Conservation (phyloP, 2,329 filamentous ascomycete species). For the Hymenoscyphus scutula region DNA sequence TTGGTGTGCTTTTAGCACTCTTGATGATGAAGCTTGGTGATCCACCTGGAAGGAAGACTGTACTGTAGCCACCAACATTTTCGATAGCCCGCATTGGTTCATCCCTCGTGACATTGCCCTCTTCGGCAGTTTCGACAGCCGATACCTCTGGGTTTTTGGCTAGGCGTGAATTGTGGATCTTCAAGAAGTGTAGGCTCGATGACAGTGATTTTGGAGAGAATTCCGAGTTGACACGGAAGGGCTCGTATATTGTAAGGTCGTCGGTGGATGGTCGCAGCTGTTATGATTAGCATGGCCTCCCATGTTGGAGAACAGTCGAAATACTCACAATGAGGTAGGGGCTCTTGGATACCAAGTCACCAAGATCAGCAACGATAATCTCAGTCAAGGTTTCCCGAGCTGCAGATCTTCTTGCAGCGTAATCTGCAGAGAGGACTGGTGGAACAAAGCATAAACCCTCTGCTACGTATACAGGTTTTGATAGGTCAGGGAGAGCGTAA, state of each 20-base stretch:
- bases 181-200: slow-evolving; percentile 68
- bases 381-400: slow-evolving; percentile 74
- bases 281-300: slow-evolving; percentile 13
- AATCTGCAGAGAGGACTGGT: slow-evolving; percentile 70
- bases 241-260: slow-evolving; percentile 85
- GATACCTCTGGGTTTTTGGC: slow-evolving; percentile 55
- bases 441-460: slow-evolving; percentile 78
- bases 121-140: slow-evolving; percentile 48
- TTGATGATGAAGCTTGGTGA: slow-evolving; percentile 82
- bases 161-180: slow-evolving; percentile 66
- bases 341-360: slow-evolving; percentile 65
- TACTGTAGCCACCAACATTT: slow-evolving; percentile 73
- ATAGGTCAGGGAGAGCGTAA: slow-evolving; percentile 72
- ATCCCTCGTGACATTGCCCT: slow-evolving; percentile 43
- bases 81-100: slow-evolving; percentile 45
- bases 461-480: slow-evolving; percentile 68
- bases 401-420: slow-evolving; percentile 65
- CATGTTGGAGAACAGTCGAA: background rate
- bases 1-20: slow-evolving; percentile 73
- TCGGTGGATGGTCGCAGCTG: slow-evolving; percentile 76
- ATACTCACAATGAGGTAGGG: slow-evolving; percentile 77
- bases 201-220: slow-evolving; percentile 24
- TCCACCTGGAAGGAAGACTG: slow-evolving; percentile 77
- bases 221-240: slow-evolving; percentile 53
- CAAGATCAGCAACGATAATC: slow-evolving; percentile 79